Conservation (phyloP, 2,329 filamentous ascomycete species). For the Ascochyta clinopodiicola region DNA sequence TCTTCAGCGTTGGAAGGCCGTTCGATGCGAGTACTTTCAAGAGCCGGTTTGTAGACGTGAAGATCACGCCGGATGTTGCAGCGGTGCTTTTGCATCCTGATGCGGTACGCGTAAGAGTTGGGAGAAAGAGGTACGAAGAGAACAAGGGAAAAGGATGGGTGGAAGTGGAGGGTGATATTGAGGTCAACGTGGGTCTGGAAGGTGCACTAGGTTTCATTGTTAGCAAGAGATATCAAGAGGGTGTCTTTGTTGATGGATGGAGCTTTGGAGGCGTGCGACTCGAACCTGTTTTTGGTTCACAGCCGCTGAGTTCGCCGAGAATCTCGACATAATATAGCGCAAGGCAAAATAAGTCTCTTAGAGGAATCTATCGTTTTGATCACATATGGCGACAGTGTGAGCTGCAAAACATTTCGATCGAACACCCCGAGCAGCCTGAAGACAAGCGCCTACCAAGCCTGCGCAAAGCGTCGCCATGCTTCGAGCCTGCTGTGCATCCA, state of each 20-base stretch:
- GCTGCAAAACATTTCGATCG: too few relatives aligned
- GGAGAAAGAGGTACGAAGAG: conserved; percentile 37
- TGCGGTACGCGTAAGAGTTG: conserved; percentile 46
- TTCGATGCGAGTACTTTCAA: conserved; percentile 42
- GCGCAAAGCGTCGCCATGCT: neutral
- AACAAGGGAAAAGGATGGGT: conserved; percentile 43
- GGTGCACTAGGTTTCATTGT: conserved; percentile 47
- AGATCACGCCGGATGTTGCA: conserved; percentile 48
- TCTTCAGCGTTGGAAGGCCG: conserved; percentile 48
- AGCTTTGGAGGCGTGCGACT: conserved; percentile 49
- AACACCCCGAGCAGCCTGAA: too few relatives aligned
- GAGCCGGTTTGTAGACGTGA: conserved; percentile 46
- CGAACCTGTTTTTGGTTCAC: conserved; percentile 41
- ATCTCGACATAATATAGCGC: neutral
- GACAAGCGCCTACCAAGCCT: too few relatives aligned
- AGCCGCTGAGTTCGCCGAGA: neutral
- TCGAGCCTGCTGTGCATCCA: neutral
- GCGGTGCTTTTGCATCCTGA: conserved; percentile 47
- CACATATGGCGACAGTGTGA: too few relatives aligned
- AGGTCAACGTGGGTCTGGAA: conserved; percentile 46
- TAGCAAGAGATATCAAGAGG: conserved; percentile 44
- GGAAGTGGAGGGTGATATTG: conserved; percentile 48
- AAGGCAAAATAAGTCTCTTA: too few relatives aligned
- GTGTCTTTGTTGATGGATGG: conserved; percentile 44
- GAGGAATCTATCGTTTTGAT: too few relatives aligned